phyloP scores from a whole-genome alignment of 1,284 basidiomycete genomes.

The Phylloporus gajari region DNA sequence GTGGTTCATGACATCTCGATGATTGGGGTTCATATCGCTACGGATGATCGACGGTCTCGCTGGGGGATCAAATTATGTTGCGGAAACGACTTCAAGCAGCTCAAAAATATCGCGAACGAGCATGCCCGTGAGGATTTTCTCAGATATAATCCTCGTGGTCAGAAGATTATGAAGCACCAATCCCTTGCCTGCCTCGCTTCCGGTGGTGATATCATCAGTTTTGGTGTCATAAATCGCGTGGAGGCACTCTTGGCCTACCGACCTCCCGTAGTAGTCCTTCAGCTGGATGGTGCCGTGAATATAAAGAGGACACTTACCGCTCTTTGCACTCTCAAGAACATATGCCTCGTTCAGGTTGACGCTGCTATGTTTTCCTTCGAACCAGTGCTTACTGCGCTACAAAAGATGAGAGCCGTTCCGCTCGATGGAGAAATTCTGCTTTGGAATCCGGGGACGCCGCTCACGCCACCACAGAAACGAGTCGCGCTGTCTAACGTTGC shows the following conservation, averaged over 20 bases:
- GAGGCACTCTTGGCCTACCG: not conserved
- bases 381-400: not conserved
- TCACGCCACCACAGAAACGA: not conserved
- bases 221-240: not conserved
- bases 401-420: not conserved
- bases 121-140: not conserved
- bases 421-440: constrained; percentile 53
- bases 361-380: not conserved
- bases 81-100: not conserved
- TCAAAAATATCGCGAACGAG: not conserved
- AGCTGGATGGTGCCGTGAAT: not conserved
- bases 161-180: constrained; percentile 1
- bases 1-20: not conserved
- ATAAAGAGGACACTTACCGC: not conserved
- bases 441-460: not conserved
- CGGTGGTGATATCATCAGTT: not conserved
- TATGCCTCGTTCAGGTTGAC: not conserved
- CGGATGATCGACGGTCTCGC: not conserved
- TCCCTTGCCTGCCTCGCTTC: not conserved
- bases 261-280: not conserved
- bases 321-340: not conserved
- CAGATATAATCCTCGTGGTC: not conserved
- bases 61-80: not conserved
- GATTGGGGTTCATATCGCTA: not conserved
- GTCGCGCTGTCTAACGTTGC: constrained; percentile 28